Conservation (phyloP, 495 filamentous ascomycete species). For the Amniculicola lignicola region DNA sequence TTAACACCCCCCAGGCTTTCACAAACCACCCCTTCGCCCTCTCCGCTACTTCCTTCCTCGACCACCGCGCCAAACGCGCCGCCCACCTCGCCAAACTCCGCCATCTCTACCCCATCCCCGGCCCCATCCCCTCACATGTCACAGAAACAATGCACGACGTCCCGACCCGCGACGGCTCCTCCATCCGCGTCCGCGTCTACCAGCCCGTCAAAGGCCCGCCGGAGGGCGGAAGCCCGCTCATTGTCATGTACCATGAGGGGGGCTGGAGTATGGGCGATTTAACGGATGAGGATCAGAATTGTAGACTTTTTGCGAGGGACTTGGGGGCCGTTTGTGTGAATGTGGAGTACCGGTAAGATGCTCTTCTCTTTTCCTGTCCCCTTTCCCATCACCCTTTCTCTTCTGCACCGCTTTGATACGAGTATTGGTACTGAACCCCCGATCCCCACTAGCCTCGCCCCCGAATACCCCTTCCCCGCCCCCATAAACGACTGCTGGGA, state of each 20-base stretch:
- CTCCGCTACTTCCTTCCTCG: slow-evolving; percentile 8
- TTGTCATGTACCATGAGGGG: slow-evolving; percentile 32
- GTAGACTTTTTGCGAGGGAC: slow-evolving; percentile 28
- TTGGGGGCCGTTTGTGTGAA: slow-evolving; percentile 32
- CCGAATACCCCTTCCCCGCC: slow-evolving; percentile 30
- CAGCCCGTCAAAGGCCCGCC: slow-evolving; percentile 13
- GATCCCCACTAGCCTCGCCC: slow-evolving; percentile 21
- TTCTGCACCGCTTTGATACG: background rate
- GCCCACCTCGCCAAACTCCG: slow-evolving; percentile 23
- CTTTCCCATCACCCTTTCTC: too few relatives aligned
- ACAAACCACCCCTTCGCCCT: slow-evolving; percentile 15
- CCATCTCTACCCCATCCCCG: slow-evolving; percentile 28
- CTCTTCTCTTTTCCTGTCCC: background rate
- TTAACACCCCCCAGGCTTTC: slow-evolving; percentile 21
- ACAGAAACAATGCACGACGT: slow-evolving; percentile 27
- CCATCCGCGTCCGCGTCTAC: slow-evolving; percentile 26
- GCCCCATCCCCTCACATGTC: slow-evolving; percentile 25
- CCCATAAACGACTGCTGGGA: slow-evolving; percentile 30
- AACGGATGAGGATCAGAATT: slow-evolving; percentile 32
- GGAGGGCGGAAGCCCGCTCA: slow-evolving; percentile 27
- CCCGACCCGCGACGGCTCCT: slow-evolving; percentile 21
- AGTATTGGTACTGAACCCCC: too few relatives aligned
- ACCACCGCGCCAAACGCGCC: slow-evolving; percentile 17
- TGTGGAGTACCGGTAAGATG: slow-evolving; percentile 30
- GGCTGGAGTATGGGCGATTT: slow-evolving; percentile 34